phyloP scores from a whole-genome alignment of 208 protist species.

The Balamuthia mandrillaris region DNA sequence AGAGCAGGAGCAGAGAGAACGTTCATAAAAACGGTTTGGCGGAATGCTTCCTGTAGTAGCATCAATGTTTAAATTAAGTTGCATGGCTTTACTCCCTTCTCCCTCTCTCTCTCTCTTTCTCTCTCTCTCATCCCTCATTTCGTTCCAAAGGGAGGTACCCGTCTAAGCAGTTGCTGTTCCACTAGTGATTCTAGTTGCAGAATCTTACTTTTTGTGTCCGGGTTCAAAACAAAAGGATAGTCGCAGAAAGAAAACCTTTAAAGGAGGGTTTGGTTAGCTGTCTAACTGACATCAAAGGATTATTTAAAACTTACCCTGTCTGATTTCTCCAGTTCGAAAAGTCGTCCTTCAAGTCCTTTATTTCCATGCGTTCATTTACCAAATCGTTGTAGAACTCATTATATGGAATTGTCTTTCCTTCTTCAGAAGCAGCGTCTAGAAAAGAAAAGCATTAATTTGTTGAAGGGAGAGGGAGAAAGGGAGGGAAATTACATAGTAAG shows the following conservation, averaged over 20 bases:
- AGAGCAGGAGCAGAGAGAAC: background rate
- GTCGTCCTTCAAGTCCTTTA: constrained; percentile 11
- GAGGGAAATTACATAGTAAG: background rate
- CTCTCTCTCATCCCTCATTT: too few relatives aligned
- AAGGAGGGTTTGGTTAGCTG: background rate
- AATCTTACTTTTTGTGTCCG: constrained; percentile 30
- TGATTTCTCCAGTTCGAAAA: background rate
- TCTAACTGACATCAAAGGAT: background rate
- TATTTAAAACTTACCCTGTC: background rate
- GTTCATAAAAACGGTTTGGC: constrained; percentile 5
- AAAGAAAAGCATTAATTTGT: background rate
- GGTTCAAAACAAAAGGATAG: background rate
- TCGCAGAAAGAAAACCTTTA: constrained; percentile 8
- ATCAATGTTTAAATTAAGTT: too few relatives aligned
- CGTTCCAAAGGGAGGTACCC: too few relatives aligned
- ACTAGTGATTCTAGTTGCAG: constrained; percentile 18
- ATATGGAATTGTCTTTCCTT: background rate
- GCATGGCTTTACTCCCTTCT: too few relatives aligned
- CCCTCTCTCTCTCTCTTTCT: too few relatives aligned
- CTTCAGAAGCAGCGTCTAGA: background rate
- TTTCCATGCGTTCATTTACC: constrained; percentile 16
- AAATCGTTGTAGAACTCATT: constrained; percentile 31
- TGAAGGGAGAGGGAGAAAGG: background rate
- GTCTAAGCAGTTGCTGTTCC: constrained; percentile 7
- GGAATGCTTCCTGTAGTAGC: constrained; percentile 3